phyloP scores from a whole-genome alignment of 805 yeast genomes.

The Grigorovia humatica region DNA sequence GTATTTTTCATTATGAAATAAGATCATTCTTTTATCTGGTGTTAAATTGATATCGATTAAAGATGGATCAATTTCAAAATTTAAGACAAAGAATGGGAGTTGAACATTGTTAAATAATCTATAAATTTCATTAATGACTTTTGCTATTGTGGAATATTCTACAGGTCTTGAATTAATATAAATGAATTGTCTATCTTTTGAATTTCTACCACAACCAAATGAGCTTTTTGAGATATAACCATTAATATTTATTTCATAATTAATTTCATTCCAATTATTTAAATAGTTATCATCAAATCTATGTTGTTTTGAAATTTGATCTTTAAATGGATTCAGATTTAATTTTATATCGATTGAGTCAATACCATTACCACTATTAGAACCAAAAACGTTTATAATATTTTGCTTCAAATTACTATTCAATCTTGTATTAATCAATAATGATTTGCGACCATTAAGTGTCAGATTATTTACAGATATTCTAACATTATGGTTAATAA shows the following conservation, averaged over 20 bases:
- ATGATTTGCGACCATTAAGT: constrained; percentile 37
- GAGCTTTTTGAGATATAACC: constrained; percentile 73
- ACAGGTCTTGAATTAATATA: constrained; percentile 75
- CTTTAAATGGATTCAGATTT: constrained; percentile 26
- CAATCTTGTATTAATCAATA: constrained; percentile 45
- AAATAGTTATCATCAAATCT: constrained; percentile 3
- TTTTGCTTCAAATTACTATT: constrained; percentile 39
- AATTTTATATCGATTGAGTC: constrained; percentile 37
- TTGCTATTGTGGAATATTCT: constrained; percentile 40
- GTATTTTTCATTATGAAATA: constrained; percentile 56
- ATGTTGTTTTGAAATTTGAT: constrained; percentile 6
- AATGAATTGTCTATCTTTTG: constrained; percentile 65
- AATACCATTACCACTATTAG: constrained; percentile 51
- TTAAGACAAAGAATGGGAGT: constrained; percentile 55
- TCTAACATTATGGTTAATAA: constrained; percentile 48
- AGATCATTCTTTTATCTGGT: constrained; percentile 74
- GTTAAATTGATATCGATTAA: constrained; percentile 78
- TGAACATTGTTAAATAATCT: constrained; percentile 62
- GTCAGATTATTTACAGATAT: constrained; percentile 49
- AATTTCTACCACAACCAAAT: constrained; percentile 65
- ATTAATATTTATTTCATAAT: constrained; percentile 30
- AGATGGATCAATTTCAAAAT: constrained; percentile 43
- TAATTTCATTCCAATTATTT: constrained; percentile 5
- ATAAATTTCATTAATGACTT: constrained; percentile 63
- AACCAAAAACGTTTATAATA: constrained; percentile 60